A percentile compares a stretch with the other conserved stretches of the same genome.
Evolutionary conservation across 2,329 filamentous ascomycete species (phyloP).

Genomic region (Aspergillus pseudoviridinutans): DNA sequence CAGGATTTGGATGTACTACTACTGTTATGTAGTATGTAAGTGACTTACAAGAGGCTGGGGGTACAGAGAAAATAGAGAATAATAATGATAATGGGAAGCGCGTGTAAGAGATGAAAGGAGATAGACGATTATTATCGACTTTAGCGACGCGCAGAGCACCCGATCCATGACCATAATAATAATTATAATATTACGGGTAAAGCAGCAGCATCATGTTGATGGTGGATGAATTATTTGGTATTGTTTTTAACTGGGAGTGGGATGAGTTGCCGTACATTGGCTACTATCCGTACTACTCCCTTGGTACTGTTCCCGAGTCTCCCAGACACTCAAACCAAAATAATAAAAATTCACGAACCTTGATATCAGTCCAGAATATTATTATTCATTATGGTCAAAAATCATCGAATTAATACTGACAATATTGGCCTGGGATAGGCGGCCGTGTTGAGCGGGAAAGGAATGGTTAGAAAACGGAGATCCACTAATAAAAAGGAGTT

Average conservation of each 20-base stretch:
- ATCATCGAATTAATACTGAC: neutral
- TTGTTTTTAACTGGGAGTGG: neutral
- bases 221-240: neutral
- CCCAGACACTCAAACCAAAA: neutral
- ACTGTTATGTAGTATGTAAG: neutral
- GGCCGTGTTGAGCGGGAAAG: constrained; percentile 5
- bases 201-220: neutral
- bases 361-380: neutral
- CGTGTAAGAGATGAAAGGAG: neutral
- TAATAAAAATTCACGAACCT: neutral
- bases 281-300: neutral
- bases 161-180: neutral
- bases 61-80: neutral
- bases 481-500: constrained; percentile 15
- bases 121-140: neutral
- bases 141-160: neutral
- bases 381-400: neutral
- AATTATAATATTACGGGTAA: neutral
- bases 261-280: neutral
- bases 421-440: neutral
- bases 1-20: neutral
- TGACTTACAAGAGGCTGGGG: neutral
- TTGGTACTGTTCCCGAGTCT: neutral
- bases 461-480: constrained; percentile 11
- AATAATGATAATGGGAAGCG: neutral